These are phyloP conservation scores for Theileria parva DNA, from an alignment of 169 alveolate species.

Conservation along the genomic window DNA sequence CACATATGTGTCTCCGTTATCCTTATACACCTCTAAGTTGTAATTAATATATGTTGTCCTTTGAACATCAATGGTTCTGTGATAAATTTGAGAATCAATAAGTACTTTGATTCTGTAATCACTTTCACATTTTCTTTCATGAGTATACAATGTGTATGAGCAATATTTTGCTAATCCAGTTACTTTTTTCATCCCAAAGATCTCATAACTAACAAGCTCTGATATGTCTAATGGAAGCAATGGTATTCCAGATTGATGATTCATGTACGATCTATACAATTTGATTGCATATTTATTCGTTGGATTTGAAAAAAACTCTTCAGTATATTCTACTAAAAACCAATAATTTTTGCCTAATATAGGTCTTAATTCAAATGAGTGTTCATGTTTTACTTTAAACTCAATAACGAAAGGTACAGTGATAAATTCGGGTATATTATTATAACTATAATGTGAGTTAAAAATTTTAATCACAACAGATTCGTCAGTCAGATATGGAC, in stretches of 20 bases:
- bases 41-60: background rate
- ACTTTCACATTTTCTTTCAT: background rate
- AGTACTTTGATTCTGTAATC: background rate
- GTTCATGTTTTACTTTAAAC: too few species aligned
- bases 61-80: background rate
- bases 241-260: too few species aligned
- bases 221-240: background rate
- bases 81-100: background rate
- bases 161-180: background rate
- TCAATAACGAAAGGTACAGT: too few species aligned
- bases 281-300: background rate
- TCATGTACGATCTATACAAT: background rate
- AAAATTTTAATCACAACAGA: background rate
- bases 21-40: background rate
- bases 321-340: too few species aligned
- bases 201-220: background rate
- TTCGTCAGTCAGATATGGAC: background rate
- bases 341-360: too few species aligned
- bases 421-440: too few species aligned
- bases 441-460: too few species aligned
- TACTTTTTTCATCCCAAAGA: slow-evolving; percentile 7
- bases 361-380: too few species aligned
- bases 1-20: background rate
- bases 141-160: background rate
- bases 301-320: too few species aligned